phyloP scores from a whole-genome alignment of 768 basidiomycete genomes.

The Cubamyces sp. region DNA sequence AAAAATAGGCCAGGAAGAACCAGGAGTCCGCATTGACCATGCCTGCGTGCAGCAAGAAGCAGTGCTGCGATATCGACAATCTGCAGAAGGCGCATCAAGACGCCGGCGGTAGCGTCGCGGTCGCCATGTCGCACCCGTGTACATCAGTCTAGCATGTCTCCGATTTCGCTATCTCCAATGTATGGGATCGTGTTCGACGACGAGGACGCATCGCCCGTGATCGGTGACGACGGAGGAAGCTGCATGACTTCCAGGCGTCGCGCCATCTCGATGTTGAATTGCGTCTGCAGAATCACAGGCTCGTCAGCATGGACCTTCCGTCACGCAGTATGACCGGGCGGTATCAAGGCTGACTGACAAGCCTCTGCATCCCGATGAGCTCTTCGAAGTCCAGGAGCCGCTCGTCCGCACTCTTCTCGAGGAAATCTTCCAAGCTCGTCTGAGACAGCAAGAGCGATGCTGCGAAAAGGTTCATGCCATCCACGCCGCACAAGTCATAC shows the following conservation, averaged over 20 bases:
- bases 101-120: background rate
- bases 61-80: background rate
- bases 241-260: slow-evolving; percentile 39
- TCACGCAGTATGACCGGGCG: background rate
- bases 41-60: background rate
- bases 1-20: background rate
- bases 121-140: background rate
- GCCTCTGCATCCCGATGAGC: slow-evolving; percentile 51
- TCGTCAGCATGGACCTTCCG: background rate
- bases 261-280: slow-evolving; percentile 43
- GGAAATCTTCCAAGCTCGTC: slow-evolving; percentile 55
- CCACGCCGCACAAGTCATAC: slow-evolving; percentile 52
- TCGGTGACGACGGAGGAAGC: slow-evolving; percentile 29
- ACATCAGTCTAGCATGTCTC: background rate
- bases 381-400: slow-evolving; percentile 49
- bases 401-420: slow-evolving; percentile 52
- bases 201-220: slow-evolving; percentile 8
- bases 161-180: slow-evolving; percentile 11
- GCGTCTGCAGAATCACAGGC: slow-evolving; percentile 31
- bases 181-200: slow-evolving; percentile 11
- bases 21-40: background rate
- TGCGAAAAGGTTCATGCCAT: slow-evolving; percentile 73
- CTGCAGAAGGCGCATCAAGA: background rate
- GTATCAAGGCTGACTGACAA: slow-evolving; percentile 48
- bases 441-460: slow-evolving; percentile 66